Evolutionary conservation across 352 stramenopile genomes (phyloP).

Genomic region (Phytophthora capsici): DNA sequence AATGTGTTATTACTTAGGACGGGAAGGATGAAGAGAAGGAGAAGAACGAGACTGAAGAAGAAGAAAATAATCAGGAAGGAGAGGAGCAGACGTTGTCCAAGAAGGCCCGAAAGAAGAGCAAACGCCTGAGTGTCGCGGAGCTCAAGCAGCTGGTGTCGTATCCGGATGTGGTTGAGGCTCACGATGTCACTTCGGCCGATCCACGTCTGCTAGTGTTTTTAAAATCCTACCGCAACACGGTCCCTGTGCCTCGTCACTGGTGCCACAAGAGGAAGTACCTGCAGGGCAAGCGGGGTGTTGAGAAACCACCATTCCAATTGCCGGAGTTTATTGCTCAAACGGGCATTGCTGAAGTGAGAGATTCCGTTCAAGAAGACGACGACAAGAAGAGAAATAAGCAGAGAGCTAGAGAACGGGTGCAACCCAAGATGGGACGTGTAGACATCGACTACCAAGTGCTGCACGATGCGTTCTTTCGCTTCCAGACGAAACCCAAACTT

Average conservation of each 20-base stretch:
- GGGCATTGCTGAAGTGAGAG: constrained; percentile 86
- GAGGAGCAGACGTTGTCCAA: constrained; percentile 80
- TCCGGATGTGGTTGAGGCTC: constrained; percentile 95
- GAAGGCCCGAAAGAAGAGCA: constrained; percentile 94
- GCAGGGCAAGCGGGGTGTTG: constrained; percentile 95
- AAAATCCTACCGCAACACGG: constrained; percentile 96
- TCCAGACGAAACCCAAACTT: constrained; percentile 97
- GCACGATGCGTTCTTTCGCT: constrained; percentile 99
- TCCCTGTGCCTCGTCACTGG: constrained; percentile 97
- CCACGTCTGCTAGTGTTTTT: constrained; percentile 96
- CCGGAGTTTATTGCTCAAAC: constrained; percentile 99
- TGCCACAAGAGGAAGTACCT: constrained; percentile 99
- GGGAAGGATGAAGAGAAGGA: constrained; percentile 33
- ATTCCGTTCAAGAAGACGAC: constrained; percentile 81
- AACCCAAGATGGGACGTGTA: constrained; percentile 96
- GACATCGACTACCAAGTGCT: constrained; percentile 99
- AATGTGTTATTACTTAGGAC: constrained; percentile 23
- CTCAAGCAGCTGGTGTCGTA: constrained; percentile 95
- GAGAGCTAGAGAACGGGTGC: constrained; percentile 92
- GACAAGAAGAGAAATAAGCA: constrained; percentile 93
- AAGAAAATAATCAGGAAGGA: constrained; percentile 38
- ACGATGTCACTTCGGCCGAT: constrained; percentile 97
- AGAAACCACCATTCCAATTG: constrained; percentile 95
- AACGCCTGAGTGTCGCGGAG: constrained; percentile 94
- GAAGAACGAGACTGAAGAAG: constrained; percentile 16